phyloP scores from a whole-genome alignment of 306 rosid genomes.

The Cicer pinnatifidum region DNA sequence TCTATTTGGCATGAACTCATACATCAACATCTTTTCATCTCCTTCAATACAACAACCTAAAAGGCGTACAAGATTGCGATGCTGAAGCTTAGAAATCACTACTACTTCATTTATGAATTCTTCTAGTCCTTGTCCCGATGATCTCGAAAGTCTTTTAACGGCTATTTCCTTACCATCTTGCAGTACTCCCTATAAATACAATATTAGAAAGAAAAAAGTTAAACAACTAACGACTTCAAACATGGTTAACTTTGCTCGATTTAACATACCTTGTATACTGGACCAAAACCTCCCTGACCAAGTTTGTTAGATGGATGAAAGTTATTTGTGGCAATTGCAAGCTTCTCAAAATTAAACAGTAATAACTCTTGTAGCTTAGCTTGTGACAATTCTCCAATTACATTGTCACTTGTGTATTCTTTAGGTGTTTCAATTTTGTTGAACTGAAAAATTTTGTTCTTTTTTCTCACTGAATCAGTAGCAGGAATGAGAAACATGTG shows the following conservation, averaged over 20 bases:
- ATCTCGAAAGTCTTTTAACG: slow-evolving; percentile 46
- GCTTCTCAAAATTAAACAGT: slow-evolving; percentile 20
- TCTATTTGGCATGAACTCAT: slow-evolving; percentile 43
- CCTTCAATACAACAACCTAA: slow-evolving; percentile 46
- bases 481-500: background rate
- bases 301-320: slow-evolving; percentile 44
- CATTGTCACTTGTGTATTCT: background rate
- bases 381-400: slow-evolving; percentile 37
- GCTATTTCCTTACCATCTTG: slow-evolving; percentile 46
- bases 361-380: slow-evolving; percentile 40
- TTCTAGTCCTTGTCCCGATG: slow-evolving; percentile 48
- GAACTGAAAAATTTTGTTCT: background rate
- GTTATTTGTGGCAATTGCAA: slow-evolving; percentile 51
- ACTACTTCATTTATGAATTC: slow-evolving; percentile 48
- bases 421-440: background rate
- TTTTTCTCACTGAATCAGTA: slow-evolving; percentile 3
- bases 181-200: slow-evolving; percentile 33
- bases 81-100: slow-evolving; percentile 49
- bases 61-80: slow-evolving; percentile 50
- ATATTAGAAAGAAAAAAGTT: background rate
- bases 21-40: slow-evolving; percentile 48
- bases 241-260: background rate
- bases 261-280: slow-evolving; percentile 41
- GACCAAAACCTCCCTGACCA: slow-evolving; percentile 51
- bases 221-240: background rate